Conservation (phyloP, 768 basidiomycete species). For the Agaricus subrufescens region DNA sequence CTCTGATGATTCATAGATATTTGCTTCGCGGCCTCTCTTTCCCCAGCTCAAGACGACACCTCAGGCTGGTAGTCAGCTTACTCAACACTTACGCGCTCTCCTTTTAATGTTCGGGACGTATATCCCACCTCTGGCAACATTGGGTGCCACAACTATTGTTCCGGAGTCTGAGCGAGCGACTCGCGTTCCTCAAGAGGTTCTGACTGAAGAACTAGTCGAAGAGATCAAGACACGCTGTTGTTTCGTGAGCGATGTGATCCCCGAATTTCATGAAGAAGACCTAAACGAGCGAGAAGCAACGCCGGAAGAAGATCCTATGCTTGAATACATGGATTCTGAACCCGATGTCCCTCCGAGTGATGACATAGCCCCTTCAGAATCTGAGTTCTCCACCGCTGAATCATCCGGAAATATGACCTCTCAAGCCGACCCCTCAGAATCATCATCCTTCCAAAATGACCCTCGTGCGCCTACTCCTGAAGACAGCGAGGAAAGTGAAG, state of each 20-base stretch:
- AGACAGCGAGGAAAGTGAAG: constrained; percentile 36
- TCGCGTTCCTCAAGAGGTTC: constrained; percentile 72
- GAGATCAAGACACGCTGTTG: constrained; percentile 88
- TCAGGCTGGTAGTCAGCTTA: constrained; percentile 77
- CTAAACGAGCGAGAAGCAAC: not conserved
- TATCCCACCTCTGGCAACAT: constrained; percentile 72
- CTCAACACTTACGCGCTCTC: constrained; percentile 75
- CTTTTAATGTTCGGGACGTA: constrained; percentile 82
- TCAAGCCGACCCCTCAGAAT: constrained; percentile 62
- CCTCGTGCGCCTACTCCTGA: constrained; percentile 29
- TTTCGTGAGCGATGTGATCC: constrained; percentile 72
- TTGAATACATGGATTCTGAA: constrained; percentile 22
- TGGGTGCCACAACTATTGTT: constrained; percentile 59
- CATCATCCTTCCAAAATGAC: constrained; percentile 42
- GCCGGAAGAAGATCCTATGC: constrained; percentile 23
- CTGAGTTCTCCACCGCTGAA: constrained; percentile 30
- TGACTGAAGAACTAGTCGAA: constrained; percentile 80
- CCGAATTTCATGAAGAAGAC: constrained; percentile 17
- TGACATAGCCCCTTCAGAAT: not conserved
- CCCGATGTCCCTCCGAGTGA: constrained; percentile 34
- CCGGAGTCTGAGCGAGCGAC: constrained; percentile 58
- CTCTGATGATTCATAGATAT: constrained; percentile 56
- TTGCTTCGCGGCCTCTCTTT: constrained; percentile 82
- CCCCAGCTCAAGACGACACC: constrained; percentile 82
- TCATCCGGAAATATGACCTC: constrained; percentile 17